A percentile compares a stretch with the other conserved stretches of the same genome.
These are phyloP conservation scores for Cystofilobasidium bisporidii DNA, from an alignment of 768 basidiomycete genomes.

Conservation along the genomic window DNA sequence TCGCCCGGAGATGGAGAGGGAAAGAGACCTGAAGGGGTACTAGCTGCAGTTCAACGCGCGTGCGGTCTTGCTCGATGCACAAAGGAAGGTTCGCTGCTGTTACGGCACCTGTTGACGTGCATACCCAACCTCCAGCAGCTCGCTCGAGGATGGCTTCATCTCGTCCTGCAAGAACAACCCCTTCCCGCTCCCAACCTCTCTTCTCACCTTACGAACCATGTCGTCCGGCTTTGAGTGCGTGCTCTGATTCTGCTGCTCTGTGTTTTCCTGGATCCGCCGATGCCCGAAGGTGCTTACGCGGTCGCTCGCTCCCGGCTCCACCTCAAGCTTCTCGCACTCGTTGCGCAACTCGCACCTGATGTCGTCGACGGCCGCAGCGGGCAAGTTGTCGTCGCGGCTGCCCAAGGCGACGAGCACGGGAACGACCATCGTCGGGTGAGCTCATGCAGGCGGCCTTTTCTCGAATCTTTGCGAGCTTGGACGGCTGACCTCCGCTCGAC, in stretches of 20 bases:
- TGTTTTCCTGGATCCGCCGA: too few species aligned
- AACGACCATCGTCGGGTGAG: constrained; percentile 84
- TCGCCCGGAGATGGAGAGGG: too few species aligned
- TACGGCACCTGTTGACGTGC: too few species aligned
- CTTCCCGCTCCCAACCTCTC: neutral
- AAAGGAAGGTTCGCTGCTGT: too few species aligned
- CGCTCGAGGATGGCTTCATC: neutral
- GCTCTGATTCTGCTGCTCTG: too few species aligned
- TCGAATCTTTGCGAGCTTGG: too few species aligned
- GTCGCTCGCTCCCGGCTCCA: too few species aligned
- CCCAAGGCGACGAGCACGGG: constrained; percentile 49
- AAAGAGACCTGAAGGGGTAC: too few species aligned
- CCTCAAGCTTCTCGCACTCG: constrained; percentile 37
- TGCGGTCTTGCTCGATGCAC: too few species aligned
- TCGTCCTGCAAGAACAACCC: neutral
- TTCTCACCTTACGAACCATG: neutral
- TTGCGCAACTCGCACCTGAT: constrained; percentile 35
- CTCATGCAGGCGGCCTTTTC: neutral
- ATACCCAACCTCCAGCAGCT: neutral
- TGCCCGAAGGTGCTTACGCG: too few species aligned
- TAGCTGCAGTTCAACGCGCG: too few species aligned
- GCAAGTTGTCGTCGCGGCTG: constrained; percentile 17
- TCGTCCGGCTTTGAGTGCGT: neutral
- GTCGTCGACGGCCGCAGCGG: constrained; percentile 5
- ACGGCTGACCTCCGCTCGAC: too few species aligned